Conservation (phyloP, 2,329 filamentous ascomycete genomes). For the Penicillium olsonii region DNA sequence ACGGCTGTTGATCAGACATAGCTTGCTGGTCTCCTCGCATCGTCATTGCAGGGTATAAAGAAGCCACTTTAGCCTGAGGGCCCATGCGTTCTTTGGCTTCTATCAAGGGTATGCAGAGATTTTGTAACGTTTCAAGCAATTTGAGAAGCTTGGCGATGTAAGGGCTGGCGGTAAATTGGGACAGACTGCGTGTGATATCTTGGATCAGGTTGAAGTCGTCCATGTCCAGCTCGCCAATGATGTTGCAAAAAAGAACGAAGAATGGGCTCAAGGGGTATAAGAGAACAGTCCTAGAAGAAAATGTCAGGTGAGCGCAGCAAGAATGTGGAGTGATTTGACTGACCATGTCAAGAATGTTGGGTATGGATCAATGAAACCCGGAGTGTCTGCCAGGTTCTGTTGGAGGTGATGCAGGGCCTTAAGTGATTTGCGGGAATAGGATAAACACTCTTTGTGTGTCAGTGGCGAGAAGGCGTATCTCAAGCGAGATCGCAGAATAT, state of each 20-base stretch:
- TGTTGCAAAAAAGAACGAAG: conserved; percentile 29
- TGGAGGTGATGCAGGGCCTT: conserved; percentile 16
- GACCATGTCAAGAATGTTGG: conserved; percentile 20
- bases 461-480: conserved; percentile 19
- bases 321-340: neutral
- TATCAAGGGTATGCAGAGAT: conserved; percentile 15
- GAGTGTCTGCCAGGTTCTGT: conserved; percentile 9
- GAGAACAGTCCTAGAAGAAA: conserved; percentile 17
- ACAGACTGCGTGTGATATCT: conserved; percentile 17
- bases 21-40: neutral
- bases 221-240: conserved; percentile 21
- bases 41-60: conserved; percentile 9
- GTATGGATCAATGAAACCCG: conserved; percentile 18
- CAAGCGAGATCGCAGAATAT: conserved; percentile 28
- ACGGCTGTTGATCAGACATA: neutral
- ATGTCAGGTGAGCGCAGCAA: neutral
- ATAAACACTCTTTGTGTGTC: conserved; percentile 25
- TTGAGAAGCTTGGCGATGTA: conserved; percentile 19
- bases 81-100: conserved; percentile 11
- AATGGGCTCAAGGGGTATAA: conserved; percentile 26
- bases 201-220: conserved; percentile 23
- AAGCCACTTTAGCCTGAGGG: conserved; percentile 3
- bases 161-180: conserved; percentile 19
- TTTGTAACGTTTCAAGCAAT: conserved; percentile 16
- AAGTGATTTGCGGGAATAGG: conserved; percentile 19